Conservation (phyloP, 1,284 basidiomycete species). For the Rhodofomes roseus region DNA sequence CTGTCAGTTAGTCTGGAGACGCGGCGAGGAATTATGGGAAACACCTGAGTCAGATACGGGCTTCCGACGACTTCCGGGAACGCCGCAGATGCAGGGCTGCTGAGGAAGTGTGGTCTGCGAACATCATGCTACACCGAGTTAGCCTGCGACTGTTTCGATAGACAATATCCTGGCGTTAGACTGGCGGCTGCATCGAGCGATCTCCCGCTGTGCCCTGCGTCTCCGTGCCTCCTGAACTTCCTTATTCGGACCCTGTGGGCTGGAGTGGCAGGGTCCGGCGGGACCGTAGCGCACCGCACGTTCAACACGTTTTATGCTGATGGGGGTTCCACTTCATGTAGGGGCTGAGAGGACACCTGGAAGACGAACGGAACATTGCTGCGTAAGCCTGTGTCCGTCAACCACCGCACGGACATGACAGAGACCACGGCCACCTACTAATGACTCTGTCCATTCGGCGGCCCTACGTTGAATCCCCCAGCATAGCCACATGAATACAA, state of each 20-base stretch:
- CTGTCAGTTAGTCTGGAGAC: not conserved
- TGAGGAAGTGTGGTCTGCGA: not conserved
- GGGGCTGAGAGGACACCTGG: not conserved
- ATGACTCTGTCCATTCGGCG: not conserved
- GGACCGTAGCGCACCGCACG: not conserved
- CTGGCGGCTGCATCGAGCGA: not conserved
- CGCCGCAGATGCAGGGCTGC: not conserved
- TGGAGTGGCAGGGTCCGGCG: not conserved
- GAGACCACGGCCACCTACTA: not conserved
- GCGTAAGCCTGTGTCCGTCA: not conserved
- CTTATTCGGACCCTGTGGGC: not conserved
- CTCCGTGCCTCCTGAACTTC: not conserved
- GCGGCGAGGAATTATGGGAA: not conserved
- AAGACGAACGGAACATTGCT: not conserved
- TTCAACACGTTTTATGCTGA: not conserved
- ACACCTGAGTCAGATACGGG: not conserved
- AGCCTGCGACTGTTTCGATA: not conserved
- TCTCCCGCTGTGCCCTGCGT: not conserved
- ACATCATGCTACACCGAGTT: not conserved
- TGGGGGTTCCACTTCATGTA: not conserved
- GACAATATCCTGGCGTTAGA: not conserved
- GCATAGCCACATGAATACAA: not conserved
- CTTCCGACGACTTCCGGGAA: not conserved
- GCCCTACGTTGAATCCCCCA: not conserved
- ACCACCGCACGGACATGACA: not conserved